Evolutionary conservation across 371 early-diverging fungal species (phyloP), one percentile per base, ranked within the genome.

Genomic region (Mortierella sp.): DNA sequence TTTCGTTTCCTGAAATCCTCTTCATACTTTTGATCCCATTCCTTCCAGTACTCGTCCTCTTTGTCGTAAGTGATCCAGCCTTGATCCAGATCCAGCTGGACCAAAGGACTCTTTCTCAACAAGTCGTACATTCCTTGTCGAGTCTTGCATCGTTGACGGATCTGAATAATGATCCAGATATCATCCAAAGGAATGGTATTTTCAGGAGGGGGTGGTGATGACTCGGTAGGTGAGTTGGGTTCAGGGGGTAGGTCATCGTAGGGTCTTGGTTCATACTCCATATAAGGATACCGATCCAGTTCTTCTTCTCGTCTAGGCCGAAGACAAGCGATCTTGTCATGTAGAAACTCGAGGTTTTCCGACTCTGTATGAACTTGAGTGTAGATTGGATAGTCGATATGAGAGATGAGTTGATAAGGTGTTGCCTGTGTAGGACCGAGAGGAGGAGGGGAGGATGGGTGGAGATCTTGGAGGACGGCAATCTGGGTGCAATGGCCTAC

Each of bases 401-500:
- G 58, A 25, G 71, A 56, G 9, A 57, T 9, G 15, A 57, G 65
- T 1, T 37, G n/a, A 46, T 68, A 68, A 14, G 56, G 51, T 2
- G 57, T 51, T 6, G 16, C 23, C 19, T 50, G n/a, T 4, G 16
- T 23, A 5, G 2, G 21, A 1, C 19, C 11, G 2, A 11, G 0
- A 4, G 1, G 19, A n/a, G 55, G 23, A 5, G 11, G 25, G 15
- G 29, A 44, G 12, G 28, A 9, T 44, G n/a, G 23, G 15, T 69
- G 18, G 12, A 25, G 30, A 14, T 30, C 60, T 23, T 66, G 81
- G 64, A 95, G 94, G 1, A 92, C 81, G 16, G 95, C 95, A 48
- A 93, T 86, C 82, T 96, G 97, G 1, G 95, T 91, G 69, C 95
- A 94, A 51, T 84, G 86, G 0, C 97, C 96, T 5, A 85, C 68